Conservation (phyloP, 176 grass and related monocot genomes). For the Rhynchospora pubera region DNA sequence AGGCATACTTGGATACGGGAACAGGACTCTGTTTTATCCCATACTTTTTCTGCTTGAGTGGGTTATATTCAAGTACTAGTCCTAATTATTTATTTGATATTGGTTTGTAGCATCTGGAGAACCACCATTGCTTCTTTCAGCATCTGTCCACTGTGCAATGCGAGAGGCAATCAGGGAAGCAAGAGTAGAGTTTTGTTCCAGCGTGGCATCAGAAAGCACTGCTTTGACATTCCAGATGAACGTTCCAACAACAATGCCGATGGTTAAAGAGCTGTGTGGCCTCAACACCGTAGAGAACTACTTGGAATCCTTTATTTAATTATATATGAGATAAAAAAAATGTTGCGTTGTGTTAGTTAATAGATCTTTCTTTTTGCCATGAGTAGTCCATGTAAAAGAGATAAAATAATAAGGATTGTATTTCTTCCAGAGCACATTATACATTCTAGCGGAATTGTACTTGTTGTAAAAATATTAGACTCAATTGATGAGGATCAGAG, state of each 20-base stretch:
- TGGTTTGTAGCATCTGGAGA: constrained; percentile 51
- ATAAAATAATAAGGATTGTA: neutral
- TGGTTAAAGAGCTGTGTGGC: constrained; percentile 61
- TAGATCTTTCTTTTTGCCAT: neutral
- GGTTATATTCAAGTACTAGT: neutral
- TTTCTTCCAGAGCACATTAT: neutral
- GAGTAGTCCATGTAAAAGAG: neutral
- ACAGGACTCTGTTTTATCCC: neutral
- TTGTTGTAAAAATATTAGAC: neutral
- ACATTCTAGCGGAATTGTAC: neutral
- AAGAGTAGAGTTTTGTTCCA: constrained; percentile 29
- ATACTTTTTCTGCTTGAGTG: neutral
- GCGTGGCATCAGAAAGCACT: neutral
- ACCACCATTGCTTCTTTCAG: constrained; percentile 57
- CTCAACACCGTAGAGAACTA: constrained; percentile 65
- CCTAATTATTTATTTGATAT: neutral
- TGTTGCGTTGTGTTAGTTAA: neutral
- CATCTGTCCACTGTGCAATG: constrained; percentile 59
- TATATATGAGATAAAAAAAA: neutral
- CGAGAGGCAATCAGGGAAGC: constrained; percentile 52
- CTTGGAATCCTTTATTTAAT: constrained; percentile 22
- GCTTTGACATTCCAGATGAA: constrained; percentile 34
- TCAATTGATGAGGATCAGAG: too few species aligned
- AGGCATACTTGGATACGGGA: too few species aligned
- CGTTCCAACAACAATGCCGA: constrained; percentile 64